Conservation (phyloP, 2,329 filamentous ascomycete genomes). For the Botrytis cinerea region DNA sequence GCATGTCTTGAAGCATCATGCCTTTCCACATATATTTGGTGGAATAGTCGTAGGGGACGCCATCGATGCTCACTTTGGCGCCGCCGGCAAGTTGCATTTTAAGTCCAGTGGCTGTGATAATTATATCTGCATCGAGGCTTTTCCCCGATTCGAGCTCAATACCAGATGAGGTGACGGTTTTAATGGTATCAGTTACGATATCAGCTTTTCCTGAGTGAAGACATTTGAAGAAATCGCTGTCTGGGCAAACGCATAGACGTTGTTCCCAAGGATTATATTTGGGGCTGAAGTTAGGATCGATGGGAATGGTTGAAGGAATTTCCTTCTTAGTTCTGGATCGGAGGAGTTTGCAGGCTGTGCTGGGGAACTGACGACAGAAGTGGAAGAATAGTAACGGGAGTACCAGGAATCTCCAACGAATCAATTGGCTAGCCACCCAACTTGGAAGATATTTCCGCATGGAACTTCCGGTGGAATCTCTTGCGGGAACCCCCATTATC, state of each 20-base stretch:
- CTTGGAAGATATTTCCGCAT: constrained; percentile 44
- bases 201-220: constrained; percentile 49
- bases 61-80: constrained; percentile 55
- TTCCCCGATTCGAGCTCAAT: constrained; percentile 41
- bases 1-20: constrained; percentile 65
- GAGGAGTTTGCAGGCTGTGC: constrained; percentile 51
- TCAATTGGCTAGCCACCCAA: constrained; percentile 45
- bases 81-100: constrained; percentile 60
- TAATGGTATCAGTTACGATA: constrained; percentile 55
- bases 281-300: constrained; percentile 65
- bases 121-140: constrained; percentile 61
- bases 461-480: constrained; percentile 2
- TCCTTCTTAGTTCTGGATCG: constrained; percentile 47
- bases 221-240: constrained; percentile 58
- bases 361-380: constrained; percentile 57
- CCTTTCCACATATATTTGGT: constrained; percentile 63
- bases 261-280: constrained; percentile 71
- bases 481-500: constrained; percentile 51
- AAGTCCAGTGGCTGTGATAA: constrained; percentile 69
- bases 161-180: constrained; percentile 52
- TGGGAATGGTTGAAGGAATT: constrained; percentile 56
- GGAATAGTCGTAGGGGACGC: constrained; percentile 49
- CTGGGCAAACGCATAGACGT: constrained; percentile 67
- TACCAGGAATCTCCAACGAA: constrained; percentile 53
- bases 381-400: constrained; percentile 50